Percentiles rank a stretch among this genome's conserved stretches.
These are phyloP conservation scores for Monilinia vaccinii-corymbosi DNA, from an alignment of 2,329 filamentous ascomycete genomes.

Conservation along the genomic window DNA sequence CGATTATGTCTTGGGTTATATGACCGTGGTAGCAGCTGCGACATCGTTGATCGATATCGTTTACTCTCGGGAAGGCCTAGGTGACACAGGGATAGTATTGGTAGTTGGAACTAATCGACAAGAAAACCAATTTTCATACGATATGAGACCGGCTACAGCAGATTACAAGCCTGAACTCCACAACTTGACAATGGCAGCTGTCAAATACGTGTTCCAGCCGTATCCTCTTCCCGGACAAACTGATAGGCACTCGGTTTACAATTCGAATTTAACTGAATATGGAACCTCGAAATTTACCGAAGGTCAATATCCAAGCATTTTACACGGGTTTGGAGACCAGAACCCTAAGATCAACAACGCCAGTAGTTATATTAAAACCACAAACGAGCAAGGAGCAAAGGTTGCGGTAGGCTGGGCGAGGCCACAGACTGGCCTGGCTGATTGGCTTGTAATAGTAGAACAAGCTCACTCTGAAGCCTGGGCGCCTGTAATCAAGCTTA, in stretches of 20 bases:
- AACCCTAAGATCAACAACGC: constrained; percentile 53
- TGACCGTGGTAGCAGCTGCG: constrained; percentile 70
- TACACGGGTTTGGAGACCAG: constrained; percentile 44
- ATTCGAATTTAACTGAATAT: constrained; percentile 27
- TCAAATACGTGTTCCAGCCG: constrained; percentile 55
- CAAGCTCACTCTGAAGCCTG: constrained; percentile 67
- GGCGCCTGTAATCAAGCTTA: constrained; percentile 63
- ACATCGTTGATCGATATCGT: constrained; percentile 53
- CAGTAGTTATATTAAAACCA: constrained; percentile 56
- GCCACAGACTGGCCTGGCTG: constrained; percentile 56
- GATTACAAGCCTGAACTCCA: constrained; percentile 34
- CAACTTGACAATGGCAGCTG: constrained; percentile 35
- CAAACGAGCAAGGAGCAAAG: constrained; percentile 58
- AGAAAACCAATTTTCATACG: constrained; percentile 54
- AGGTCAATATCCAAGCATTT: constrained; percentile 51
- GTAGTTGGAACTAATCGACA: constrained; percentile 57
- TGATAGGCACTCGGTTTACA: constrained; percentile 41
- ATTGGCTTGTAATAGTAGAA: constrained; percentile 80
- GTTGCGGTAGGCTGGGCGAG: constrained; percentile 78
- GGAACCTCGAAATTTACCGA: constrained; percentile 45
- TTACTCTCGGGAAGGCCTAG: constrained; percentile 59
- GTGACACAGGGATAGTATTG: constrained; percentile 58
- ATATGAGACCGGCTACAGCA: constrained; percentile 38
- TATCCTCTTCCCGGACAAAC: constrained; percentile 30
- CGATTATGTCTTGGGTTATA: constrained; percentile 65